These are phyloP conservation scores for Beauveria varroae DNA, from an alignment of 2,329 filamentous ascomycete genomes.

Conservation along the genomic window DNA sequence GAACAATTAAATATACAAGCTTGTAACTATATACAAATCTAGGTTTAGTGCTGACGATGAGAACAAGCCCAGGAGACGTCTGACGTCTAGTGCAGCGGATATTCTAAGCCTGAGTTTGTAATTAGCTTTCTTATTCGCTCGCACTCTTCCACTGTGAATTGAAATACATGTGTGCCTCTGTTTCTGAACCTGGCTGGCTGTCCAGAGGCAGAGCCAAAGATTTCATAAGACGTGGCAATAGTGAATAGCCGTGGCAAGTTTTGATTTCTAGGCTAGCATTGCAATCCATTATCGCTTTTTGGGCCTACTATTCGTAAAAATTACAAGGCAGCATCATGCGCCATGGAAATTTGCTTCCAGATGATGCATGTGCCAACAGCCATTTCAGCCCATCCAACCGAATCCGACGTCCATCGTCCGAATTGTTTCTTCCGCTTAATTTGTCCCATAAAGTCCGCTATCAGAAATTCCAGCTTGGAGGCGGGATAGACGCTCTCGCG, in stretches of 20 bases:
- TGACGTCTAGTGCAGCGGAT: neutral
- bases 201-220: too few species aligned
- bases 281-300: neutral
- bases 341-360: neutral
- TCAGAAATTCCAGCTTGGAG: slow-evolving; percentile 34
- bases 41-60: slow-evolving; percentile 2
- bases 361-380: neutral
- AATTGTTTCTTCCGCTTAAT: neutral
- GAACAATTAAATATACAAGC: neutral
- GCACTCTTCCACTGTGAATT: too few species aligned
- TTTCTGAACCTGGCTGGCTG: too few species aligned
- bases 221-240: neutral
- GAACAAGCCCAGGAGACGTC: neutral
- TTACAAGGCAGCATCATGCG: neutral
- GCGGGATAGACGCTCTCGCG: slow-evolving; percentile 32
- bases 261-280: neutral
- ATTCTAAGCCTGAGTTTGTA: neutral
- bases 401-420: neutral
- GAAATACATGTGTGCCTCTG: too few species aligned
- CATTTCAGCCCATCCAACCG: neutral
- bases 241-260: neutral
- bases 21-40: neutral
- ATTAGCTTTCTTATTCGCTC: too few species aligned
- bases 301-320: neutral
- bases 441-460: slow-evolving; percentile 20